Conservation (phyloP, 805 yeast species). For the Scheffersomyces lignosus region DNA sequence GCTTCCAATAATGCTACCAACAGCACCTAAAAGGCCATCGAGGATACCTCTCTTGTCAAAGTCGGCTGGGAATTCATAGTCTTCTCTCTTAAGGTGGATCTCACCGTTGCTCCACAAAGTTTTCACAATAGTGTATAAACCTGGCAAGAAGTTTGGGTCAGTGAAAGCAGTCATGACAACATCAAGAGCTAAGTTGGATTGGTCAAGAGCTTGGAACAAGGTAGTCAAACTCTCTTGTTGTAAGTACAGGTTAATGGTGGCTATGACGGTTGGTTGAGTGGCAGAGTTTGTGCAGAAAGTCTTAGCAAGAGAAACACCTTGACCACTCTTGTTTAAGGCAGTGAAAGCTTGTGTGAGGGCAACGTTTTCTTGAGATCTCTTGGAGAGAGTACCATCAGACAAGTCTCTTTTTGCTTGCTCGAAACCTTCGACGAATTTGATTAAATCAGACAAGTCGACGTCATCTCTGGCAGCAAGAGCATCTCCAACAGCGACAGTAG, state of each 20-base stretch:
- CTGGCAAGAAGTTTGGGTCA: conserved; percentile 18
- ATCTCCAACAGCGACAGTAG: conserved; percentile 1
- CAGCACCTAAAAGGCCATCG: conserved; percentile 1
- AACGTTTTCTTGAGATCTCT: conserved; percentile 10
- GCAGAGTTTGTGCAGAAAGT: conserved; percentile 12
- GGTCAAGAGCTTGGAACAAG: conserved; percentile 14
- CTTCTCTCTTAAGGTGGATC: conserved; percentile 5
- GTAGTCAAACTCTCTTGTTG: conserved; percentile 14
- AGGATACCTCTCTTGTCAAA: conserved; percentile 2
- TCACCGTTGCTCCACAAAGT: conserved; percentile 9
- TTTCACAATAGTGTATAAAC: conserved; percentile 13
- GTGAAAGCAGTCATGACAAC: conserved; percentile 17
- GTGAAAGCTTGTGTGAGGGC: conserved; percentile 18
- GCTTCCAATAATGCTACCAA: conserved; percentile 1
- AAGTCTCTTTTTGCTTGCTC: conserved; percentile 3
- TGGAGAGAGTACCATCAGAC: conserved; percentile 2
- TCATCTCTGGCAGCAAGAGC: not conserved
- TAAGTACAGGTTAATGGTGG: conserved; percentile 17
- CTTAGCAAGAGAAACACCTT: conserved; percentile 14
- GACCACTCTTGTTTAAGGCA: conserved; percentile 18
- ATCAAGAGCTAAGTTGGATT: conserved; percentile 20
- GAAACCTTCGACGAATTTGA: not conserved
- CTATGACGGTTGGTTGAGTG: conserved; percentile 16
- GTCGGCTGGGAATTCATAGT: conserved; percentile 1
- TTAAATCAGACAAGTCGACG: not conserved